A percentile compares a stretch with the other conserved stretches of the same genome.
These are phyloP conservation scores for Eutypella sp. DNA, from an alignment of 2,329 filamentous ascomycete genomes.

Conservation along the genomic window DNA sequence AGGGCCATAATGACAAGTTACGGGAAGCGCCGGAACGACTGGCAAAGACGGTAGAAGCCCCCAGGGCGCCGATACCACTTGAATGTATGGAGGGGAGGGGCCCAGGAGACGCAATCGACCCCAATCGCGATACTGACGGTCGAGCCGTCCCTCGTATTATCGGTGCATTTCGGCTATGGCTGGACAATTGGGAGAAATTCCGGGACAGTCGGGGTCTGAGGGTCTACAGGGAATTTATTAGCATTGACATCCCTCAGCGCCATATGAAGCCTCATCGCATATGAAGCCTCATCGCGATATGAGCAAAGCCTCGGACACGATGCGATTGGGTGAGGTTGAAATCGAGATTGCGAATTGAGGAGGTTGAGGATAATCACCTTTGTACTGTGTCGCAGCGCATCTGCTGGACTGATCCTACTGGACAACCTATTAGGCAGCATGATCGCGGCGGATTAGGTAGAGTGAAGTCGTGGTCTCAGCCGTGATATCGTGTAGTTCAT, in stretches of 20 bases:
- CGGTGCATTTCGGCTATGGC: background rate
- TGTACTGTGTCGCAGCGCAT: conserved; percentile 31
- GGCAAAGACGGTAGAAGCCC: conserved; percentile 20
- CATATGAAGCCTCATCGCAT: too few relatives aligned
- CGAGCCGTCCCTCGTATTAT: background rate
- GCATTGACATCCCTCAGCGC: background rate
- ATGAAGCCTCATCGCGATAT: too few relatives aligned
- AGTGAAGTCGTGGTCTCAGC: background rate
- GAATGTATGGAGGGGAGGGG: background rate
- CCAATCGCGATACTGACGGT: conserved; percentile 11
- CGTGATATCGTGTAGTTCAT: too few relatives aligned
- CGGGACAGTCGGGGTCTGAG: too few relatives aligned
- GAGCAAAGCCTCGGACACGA: background rate
- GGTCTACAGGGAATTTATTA: too few relatives aligned
- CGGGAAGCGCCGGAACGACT: conserved; percentile 24
- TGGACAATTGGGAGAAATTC: conserved; percentile 18
- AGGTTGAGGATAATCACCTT: conserved; percentile 12
- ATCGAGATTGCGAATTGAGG: too few relatives aligned
- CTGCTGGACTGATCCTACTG: conserved; percentile 36
- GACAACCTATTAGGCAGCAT: conserved; percentile 54
- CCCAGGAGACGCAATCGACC: conserved; percentile 9
- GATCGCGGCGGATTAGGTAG: conserved; percentile 11
- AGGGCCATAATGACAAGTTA: conserved; percentile 27
- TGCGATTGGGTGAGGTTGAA: background rate
- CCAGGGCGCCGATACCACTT: conserved; percentile 7